phyloP scores from a whole-genome alignment of 73 alveolate genomes.

The Paramecium caudatum region DNA sequence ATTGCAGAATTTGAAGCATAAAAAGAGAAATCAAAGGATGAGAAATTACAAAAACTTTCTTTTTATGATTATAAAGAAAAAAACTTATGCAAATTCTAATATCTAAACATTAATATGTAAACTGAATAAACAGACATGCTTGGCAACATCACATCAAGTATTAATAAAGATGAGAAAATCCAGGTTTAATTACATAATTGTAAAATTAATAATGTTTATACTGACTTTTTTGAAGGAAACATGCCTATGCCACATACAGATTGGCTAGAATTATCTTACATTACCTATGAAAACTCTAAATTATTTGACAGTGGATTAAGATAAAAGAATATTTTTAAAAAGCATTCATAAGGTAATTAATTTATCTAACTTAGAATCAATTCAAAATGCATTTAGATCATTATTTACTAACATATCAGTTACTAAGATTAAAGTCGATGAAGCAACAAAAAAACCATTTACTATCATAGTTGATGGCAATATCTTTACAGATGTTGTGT shows the following conservation, averaged over 20 bases:
- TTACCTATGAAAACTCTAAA: slow-evolving; percentile 71
- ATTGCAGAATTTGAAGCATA: slow-evolving; percentile 59
- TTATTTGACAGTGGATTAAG: slow-evolving; percentile 71
- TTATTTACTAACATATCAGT: slow-evolving; percentile 71
- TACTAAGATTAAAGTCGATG: slow-evolving; percentile 26
- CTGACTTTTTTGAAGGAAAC: slow-evolving; percentile 75
- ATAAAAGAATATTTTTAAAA: slow-evolving; percentile 67
- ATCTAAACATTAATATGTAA: slow-evolving; percentile 32
- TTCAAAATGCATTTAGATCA: slow-evolving; percentile 70
- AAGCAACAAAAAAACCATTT: slow-evolving; percentile 62
- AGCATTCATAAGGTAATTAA: slow-evolving; percentile 13
- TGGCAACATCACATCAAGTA: slow-evolving; percentile 55
- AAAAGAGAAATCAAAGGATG: slow-evolving; percentile 69
- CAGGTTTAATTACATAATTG: slow-evolving; percentile 51
- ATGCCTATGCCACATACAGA: slow-evolving; percentile 77
- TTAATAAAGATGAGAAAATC: slow-evolving; percentile 45
- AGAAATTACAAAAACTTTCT: slow-evolving; percentile 47
- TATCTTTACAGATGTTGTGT: slow-evolving; percentile 60
- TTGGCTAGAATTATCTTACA: slow-evolving; percentile 76
- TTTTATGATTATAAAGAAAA: slow-evolving; percentile 73
- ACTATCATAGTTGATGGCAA: slow-evolving; percentile 75
- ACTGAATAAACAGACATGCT: slow-evolving; percentile 64
- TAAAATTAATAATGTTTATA: slow-evolving; percentile 73
- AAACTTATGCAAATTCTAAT: slow-evolving; percentile 49
- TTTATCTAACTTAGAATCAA: slow-evolving; percentile 22